These are phyloP conservation scores for Sordariomycetes sp. DNA, from an alignment of 2,329 filamentous ascomycete genomes.

Conservation along the genomic window DNA sequence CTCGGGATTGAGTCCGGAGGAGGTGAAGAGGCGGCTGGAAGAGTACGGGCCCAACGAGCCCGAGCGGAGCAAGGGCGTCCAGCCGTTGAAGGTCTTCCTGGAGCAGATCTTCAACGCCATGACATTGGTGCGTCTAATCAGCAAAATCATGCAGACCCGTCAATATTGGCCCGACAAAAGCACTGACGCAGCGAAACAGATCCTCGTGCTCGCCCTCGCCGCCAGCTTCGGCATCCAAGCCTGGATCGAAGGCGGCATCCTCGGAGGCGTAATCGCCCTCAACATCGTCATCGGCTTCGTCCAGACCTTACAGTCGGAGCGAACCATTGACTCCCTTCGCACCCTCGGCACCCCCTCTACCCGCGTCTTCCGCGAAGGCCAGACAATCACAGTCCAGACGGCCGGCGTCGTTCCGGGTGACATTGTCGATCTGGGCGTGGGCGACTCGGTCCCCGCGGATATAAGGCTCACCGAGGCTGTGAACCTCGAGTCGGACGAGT, in stretches of 20 bases:
- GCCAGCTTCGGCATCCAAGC: slow-evolving; percentile 33
- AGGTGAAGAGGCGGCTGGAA: slow-evolving; percentile 35
- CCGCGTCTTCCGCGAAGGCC: slow-evolving; percentile 22
- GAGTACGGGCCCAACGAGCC: slow-evolving; percentile 46
- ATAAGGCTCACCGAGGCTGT: not conserved
- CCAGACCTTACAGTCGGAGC: slow-evolving; percentile 25
- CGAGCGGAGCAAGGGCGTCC: slow-evolving; percentile 29
- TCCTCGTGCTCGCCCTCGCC: slow-evolving; percentile 48
- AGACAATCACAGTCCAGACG: slow-evolving; percentile 15
- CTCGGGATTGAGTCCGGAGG: slow-evolving; percentile 35
- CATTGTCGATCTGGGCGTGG: not conserved
- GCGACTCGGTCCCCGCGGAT: not conserved
- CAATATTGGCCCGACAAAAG: too few species aligned
- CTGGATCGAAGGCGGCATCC: slow-evolving; percentile 35
- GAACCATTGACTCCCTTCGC: slow-evolving; percentile 24
- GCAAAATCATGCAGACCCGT: too few species aligned
- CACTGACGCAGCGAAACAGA: slow-evolving; percentile 5
- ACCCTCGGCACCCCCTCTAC: slow-evolving; percentile 20
- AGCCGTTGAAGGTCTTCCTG: slow-evolving; percentile 41
- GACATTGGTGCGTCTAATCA: slow-evolving; percentile 26
- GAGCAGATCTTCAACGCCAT: slow-evolving; percentile 46
- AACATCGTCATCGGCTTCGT: slow-evolving; percentile 36
- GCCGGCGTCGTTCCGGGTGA: not conserved
- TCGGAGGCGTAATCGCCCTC: slow-evolving; percentile 35
- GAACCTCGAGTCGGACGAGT: slow-evolving; percentile 51